Evolutionary conservation across 2,329 filamentous ascomycete species (phyloP).

Genomic region (Nothopassalora personata): DNA sequence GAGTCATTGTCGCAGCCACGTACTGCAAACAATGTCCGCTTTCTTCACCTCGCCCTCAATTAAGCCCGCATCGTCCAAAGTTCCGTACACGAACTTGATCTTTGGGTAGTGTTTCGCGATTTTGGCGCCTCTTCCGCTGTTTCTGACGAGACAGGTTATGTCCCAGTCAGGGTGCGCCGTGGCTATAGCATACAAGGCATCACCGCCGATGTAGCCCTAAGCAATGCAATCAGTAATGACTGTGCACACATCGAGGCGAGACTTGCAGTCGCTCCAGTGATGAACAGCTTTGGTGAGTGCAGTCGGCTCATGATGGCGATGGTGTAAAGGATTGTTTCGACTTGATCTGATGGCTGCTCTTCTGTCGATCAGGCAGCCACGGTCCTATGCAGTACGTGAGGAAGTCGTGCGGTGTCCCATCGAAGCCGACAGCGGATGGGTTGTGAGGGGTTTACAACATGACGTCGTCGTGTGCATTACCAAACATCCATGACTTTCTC

Average conservation of each 20-base stretch:
- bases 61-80: conserved; percentile 41
- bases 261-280: not conserved
- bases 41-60: conserved; percentile 42
- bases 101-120: conserved; percentile 45
- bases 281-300: not conserved
- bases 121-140: conserved; percentile 44
- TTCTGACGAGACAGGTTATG: conserved; percentile 47
- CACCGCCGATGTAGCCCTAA: conserved; percentile 26
- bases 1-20: conserved; percentile 8
- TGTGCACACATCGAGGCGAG: too few species aligned
- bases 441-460: not conserved
- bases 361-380: not conserved
- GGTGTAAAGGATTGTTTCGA: not conserved
- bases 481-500: too few species aligned
- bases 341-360: not conserved
- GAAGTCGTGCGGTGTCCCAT: not conserved
- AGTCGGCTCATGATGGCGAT: not conserved
- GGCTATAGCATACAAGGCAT: conserved; percentile 41
- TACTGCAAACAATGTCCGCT: conserved; percentile 48
- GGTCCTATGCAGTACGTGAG: not conserved
- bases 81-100: conserved; percentile 49
- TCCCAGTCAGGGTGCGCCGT: conserved; percentile 46
- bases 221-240: not conserved
- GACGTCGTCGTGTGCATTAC: not conserved
- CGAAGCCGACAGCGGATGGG: not conserved